Conservation (phyloP, 495 filamentous ascomycete genomes). For the Evernia prunastri region DNA sequence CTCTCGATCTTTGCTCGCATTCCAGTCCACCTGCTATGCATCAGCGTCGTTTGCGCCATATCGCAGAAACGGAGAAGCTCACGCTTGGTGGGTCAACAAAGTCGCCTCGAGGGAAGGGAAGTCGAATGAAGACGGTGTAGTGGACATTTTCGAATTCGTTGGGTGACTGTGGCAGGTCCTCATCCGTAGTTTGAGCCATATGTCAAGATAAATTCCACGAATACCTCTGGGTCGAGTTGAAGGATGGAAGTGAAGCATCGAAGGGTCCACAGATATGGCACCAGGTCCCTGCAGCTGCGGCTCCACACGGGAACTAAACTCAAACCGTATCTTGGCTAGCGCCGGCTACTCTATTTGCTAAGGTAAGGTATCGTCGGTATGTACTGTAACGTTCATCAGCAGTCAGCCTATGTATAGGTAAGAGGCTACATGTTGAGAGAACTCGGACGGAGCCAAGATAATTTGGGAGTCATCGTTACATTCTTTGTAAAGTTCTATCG, state of each 20-base stretch:
- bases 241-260: neutral
- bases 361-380: too few relatives aligned
- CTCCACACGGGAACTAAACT: constrained; percentile 2
- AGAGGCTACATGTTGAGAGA: too few relatives aligned
- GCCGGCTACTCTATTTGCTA: neutral
- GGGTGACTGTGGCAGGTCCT: neutral
- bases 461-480: too few relatives aligned
- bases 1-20: constrained; percentile 72
- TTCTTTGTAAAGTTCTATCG: too few relatives aligned
- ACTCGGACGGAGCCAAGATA: too few relatives aligned
- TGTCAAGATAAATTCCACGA: neutral
- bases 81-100: constrained; percentile 89
- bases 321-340: neutral
- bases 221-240: neutral
- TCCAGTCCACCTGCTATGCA: constrained; percentile 55
- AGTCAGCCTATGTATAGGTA: too few relatives aligned
- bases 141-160: constrained; percentile 8
- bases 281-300: neutral
- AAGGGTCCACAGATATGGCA: neutral
- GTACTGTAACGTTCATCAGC: too few relatives aligned
- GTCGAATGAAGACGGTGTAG: constrained; percentile 70
- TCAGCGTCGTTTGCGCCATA: constrained; percentile 14
- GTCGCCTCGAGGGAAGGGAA: constrained; percentile 78
- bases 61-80: constrained; percentile 31
- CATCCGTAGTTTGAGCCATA: neutral